Conservation (phyloP, 106 monocot species). For the Phalaenopsis aphrodite region DNA sequence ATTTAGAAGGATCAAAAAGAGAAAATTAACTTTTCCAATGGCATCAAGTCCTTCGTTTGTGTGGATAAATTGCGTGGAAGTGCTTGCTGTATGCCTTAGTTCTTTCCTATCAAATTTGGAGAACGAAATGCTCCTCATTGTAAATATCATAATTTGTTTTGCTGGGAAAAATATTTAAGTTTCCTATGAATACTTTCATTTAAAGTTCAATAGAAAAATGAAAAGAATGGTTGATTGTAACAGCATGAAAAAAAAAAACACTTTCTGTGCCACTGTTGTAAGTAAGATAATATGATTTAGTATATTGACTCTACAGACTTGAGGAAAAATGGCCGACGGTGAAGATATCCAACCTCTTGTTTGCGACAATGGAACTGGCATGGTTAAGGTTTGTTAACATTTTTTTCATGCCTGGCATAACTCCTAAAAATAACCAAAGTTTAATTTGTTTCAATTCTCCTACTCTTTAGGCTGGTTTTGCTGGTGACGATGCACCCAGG, state of each 20-base stretch:
- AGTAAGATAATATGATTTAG: background rate
- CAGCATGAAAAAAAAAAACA: background rate
- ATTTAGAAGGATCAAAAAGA: too few species aligned
- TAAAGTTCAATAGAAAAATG: too few species aligned
- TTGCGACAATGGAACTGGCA: constrained; percentile 30
- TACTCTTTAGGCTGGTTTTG: constrained; percentile 13
- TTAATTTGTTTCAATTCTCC: background rate
- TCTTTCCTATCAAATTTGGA: too few species aligned
- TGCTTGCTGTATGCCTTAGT: too few species aligned
- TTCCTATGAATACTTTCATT: too few species aligned
- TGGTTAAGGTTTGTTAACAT: constrained; percentile 22
- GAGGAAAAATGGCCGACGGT: constrained; percentile 22
- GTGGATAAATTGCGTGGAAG: too few species aligned
- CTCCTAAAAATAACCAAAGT: background rate
- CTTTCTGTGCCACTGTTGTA: background rate
- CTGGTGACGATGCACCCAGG: constrained; percentile 17
- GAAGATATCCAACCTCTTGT: constrained; percentile 40
- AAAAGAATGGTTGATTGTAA: background rate
- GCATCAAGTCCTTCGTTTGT: too few species aligned
- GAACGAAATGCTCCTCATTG: too few species aligned
- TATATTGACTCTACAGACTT: background rate
- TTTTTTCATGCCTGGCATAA: background rate
- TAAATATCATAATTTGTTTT: too few species aligned
- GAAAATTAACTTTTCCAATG: too few species aligned
- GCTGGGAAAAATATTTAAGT: too few species aligned